Percentiles rank a stretch among this genome's conserved stretches.
phyloP scores from a whole-genome alignment of 2,329 filamentous ascomycete genomes.

The Epichloe coenophiala region DNA sequence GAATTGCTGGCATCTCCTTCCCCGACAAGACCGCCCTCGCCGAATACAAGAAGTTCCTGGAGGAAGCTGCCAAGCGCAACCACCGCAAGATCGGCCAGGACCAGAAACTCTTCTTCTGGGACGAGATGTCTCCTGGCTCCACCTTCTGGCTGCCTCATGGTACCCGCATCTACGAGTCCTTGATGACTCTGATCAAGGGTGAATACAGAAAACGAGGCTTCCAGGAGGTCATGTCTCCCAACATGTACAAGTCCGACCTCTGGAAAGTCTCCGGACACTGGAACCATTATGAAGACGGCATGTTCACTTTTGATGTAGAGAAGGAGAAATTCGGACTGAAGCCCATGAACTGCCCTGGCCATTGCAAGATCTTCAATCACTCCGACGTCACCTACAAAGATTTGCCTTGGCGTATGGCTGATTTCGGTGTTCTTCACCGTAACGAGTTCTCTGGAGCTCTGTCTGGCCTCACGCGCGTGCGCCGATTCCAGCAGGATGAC shows the following conservation, averaged over 20 bases:
- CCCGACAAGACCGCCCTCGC: constrained; percentile 91
- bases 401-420: constrained; percentile 80
- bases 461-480: constrained; percentile 78
- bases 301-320: constrained; percentile 64
- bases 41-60: constrained; percentile 87
- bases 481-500: constrained; percentile 92
- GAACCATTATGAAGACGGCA: constrained; percentile 77
- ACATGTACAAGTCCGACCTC: constrained; percentile 81
- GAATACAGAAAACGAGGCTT: constrained; percentile 93
- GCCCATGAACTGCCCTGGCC: constrained; percentile 97
- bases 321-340: constrained; percentile 66
- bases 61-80: constrained; percentile 95
- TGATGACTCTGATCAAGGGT: constrained; percentile 66
- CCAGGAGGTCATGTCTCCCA: constrained; percentile 88
- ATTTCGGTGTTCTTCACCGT: constrained; percentile 89
- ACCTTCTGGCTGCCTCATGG: constrained; percentile 89
- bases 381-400: constrained; percentile 73
- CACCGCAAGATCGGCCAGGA: constrained; percentile 89
- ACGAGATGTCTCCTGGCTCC: constrained; percentile 83
- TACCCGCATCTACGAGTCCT: constrained; percentile 81
- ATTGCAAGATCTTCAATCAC: constrained; percentile 78
- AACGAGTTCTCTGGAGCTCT: constrained; percentile 92
- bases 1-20: constrained; percentile 90
- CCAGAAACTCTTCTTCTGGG: constrained; percentile 96
- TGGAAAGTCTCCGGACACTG: constrained; percentile 96